Conservation (phyloP, 164 flowering plant species). For the Annona squamosa region DNA sequence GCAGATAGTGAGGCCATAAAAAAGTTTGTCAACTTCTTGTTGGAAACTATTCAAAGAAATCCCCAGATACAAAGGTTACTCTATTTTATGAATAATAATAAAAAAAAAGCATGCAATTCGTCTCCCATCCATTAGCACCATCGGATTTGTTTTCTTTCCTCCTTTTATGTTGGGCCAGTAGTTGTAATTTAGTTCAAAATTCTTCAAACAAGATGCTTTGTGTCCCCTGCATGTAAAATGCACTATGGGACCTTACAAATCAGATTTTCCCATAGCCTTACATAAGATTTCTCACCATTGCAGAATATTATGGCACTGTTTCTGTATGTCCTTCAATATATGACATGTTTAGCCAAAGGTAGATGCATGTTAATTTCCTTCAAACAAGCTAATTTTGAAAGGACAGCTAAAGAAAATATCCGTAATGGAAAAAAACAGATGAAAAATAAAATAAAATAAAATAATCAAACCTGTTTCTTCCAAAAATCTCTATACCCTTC, state of each 20-base stretch:
- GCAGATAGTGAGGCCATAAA: no score
- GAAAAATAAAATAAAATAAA: background rate
- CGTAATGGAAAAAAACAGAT: no score
- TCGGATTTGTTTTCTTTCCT: background rate
- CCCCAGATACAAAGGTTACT: no score
- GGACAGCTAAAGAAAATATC: background rate
- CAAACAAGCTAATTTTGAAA: background rate
- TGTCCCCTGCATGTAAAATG: background rate
- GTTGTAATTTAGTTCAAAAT: background rate
- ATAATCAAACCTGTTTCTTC: conserved; percentile 71
- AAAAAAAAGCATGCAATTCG: background rate
- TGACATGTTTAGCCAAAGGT: no score
- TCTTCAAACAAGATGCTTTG: background rate
- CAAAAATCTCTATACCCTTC: conserved; percentile 94
- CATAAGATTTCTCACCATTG: background rate
- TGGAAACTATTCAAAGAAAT: no score
- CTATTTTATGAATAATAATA: no score
- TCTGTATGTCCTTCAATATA: background rate
- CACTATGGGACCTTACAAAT: background rate
- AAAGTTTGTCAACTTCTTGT: no score
- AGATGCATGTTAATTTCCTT: no score
- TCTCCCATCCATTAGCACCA: background rate
- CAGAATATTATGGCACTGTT: background rate
- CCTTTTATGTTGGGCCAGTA: background rate
- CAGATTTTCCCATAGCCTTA: background rate